Evolutionary conservation across 306 rosid species (phyloP).

Genomic region (Leucaena leucocephala): DNA sequence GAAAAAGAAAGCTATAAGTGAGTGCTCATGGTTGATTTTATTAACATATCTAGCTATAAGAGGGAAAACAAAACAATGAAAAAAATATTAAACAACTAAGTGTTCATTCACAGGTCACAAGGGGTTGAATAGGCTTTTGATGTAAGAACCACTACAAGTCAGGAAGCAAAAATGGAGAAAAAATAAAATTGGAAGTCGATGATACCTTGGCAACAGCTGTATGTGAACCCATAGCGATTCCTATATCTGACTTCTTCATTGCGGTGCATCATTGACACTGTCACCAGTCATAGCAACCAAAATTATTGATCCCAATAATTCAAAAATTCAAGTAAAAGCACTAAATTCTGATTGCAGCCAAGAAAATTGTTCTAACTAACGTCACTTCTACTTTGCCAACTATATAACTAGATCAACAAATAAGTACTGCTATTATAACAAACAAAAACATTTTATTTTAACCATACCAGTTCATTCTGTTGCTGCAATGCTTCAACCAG

Average conservation of each 20-base stretch:
- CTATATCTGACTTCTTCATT: constrained; percentile 88
- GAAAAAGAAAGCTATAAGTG: background rate
- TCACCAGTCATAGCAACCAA: constrained; percentile 99
- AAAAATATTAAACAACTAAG: background rate
- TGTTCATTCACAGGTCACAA: background rate
- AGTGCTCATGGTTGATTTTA: background rate
- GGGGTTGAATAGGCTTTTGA: background rate
- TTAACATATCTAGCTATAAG: background rate
- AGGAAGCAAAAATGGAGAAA: no score
- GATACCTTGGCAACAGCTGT: constrained; percentile 96
- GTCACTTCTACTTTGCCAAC: background rate
- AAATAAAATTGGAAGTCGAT: background rate
- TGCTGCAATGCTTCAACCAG: constrained; percentile 93
- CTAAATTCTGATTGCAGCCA: constrained; percentile 23
- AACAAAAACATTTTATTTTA: background rate
- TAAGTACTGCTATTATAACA: constrained; percentile 5
- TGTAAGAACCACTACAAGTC: no score
- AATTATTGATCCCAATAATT: constrained; percentile 31
- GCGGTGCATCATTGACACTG: constrained; percentile 99
- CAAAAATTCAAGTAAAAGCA: constrained; percentile 8
- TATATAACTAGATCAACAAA: constrained; percentile 22
- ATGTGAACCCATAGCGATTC: constrained; percentile 98
- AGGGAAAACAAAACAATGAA: background rate
- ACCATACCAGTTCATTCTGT: constrained; percentile 93
- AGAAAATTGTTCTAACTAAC: constrained; percentile 10